Percentiles rank a stretch among this genome's conserved stretches.
These are phyloP conservation scores for Metschnikowia kunwiensis DNA, from an alignment of 805 yeast species.

Conservation along the genomic window DNA sequence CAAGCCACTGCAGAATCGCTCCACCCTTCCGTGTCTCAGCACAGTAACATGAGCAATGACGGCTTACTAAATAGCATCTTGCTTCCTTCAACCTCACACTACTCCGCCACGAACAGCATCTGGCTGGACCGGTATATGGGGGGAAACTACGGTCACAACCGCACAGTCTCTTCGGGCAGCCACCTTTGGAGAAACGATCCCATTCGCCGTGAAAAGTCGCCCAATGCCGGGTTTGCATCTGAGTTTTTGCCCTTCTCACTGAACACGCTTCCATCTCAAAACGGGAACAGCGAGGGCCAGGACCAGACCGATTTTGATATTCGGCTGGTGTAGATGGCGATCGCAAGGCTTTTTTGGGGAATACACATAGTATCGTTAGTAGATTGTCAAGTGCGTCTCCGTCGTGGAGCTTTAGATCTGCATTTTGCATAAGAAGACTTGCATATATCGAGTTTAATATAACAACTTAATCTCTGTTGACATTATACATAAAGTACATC, in stretches of 20 bases:
- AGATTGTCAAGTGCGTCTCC: neutral
- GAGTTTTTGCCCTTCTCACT: constrained; percentile 17
- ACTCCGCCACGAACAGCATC: constrained; percentile 11
- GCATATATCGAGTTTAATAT: neutral
- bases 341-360: neutral
- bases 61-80: constrained; percentile 11
- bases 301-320: constrained; percentile 6
- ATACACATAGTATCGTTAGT: neutral
- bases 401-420: neutral
- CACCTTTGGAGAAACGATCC: constrained; percentile 16
- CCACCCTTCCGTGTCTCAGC: constrained; percentile 12
- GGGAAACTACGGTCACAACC: constrained; percentile 11
- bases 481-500: too few species aligned
- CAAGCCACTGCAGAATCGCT: constrained; percentile 9
- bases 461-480: too few species aligned
- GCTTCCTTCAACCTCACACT: constrained; percentile 11
- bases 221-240: constrained; percentile 6
- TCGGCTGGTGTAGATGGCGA: constrained; percentile 5
- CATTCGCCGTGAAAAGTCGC: constrained; percentile 12
- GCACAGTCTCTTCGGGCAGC: constrained; percentile 14
- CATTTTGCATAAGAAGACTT: neutral
- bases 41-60: constrained; percentile 10
- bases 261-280: constrained; percentile 9
- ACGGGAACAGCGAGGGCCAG: constrained; percentile 1
- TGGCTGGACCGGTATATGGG: constrained; percentile 19